Conservation (phyloP, 2,329 filamentous ascomycete species). For the Aspergillus fructus region DNA sequence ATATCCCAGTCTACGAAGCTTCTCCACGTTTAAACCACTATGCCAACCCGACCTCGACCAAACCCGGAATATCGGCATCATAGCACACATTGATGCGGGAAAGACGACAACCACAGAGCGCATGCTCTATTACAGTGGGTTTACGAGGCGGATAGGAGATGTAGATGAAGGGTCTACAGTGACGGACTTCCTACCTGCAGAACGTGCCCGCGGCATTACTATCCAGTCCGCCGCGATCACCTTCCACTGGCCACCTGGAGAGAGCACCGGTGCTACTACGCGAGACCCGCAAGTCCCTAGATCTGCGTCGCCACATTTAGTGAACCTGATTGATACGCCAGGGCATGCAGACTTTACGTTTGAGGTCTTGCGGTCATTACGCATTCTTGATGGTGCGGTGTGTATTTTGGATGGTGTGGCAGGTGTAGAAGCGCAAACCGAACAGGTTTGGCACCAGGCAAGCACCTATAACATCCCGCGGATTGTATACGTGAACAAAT, state of each 20-base stretch:
- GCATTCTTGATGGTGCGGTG: conserved; percentile 85
- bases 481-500: conserved; percentile 79
- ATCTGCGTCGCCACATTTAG: conserved; percentile 62
- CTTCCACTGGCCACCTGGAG: conserved; percentile 77
- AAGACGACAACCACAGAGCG: conserved; percentile 99
- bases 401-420: conserved; percentile 91
- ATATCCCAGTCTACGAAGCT: conserved; percentile 17
- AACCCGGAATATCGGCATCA: conserved; percentile 95
- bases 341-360: conserved; percentile 98
- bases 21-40: conserved; percentile 28
- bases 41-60: conserved; percentile 49
- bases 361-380: conserved; percentile 86
- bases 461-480: conserved; percentile 81
- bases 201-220: conserved; percentile 89
- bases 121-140: conserved; percentile 95
- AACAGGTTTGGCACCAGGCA: conserved; percentile 92
- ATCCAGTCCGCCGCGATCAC: conserved; percentile 97
- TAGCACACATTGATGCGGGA: conserved; percentile 97
- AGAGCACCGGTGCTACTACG: conserved; percentile 15
- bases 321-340: conserved; percentile 94
- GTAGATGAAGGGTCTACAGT: conserved; percentile 96
- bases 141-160: conserved; percentile 84
- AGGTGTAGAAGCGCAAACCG: conserved; percentile 93
- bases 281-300: conserved; percentile 40
- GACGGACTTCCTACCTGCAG: conserved; percentile 92